Conservation (phyloP, 1,139 yeast genomes). For the Protomyces macrosporus region DNA sequence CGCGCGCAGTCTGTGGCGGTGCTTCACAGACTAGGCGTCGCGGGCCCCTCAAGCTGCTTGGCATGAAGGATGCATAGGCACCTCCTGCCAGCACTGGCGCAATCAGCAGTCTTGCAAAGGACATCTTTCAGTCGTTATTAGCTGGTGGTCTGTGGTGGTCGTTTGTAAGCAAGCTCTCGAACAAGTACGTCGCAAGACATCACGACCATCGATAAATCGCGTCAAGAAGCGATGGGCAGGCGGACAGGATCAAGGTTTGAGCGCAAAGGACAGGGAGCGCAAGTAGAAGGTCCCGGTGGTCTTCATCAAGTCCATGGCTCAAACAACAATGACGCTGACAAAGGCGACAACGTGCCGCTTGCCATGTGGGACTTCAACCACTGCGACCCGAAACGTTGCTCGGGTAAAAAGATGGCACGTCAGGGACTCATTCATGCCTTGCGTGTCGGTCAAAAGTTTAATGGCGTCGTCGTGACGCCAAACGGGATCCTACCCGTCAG, state of each 20-base stretch:
- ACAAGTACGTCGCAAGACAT: too few relatives aligned
- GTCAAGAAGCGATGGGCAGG: conserved; percentile 35
- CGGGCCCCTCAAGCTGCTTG: background rate
- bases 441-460: conserved; percentile 84
- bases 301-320: background rate
- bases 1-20: too few relatives aligned
- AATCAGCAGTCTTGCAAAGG: conserved; percentile 14
- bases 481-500: conserved; percentile 88
- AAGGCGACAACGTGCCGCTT: conserved; percentile 4
- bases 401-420: conserved; percentile 89
- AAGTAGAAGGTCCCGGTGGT: background rate
- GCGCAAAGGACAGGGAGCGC: background rate
- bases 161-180: too few relatives aligned
- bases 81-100: conserved; percentile 12
- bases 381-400: conserved; percentile 96
- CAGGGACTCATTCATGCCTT: conserved; percentile 74
- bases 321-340: background rate
- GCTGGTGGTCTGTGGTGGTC: too few relatives aligned
- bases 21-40: too few relatives aligned
- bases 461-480: conserved; percentile 87
- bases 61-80: background rate
- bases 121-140: background rate
- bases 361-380: conserved; percentile 72
- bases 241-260: conserved; percentile 41
- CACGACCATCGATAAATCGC: too few relatives aligned